These are phyloP conservation scores for Cladosporium cucumerinum DNA, from an alignment of 2,329 filamentous ascomycete genomes.

Conservation along the genomic window DNA sequence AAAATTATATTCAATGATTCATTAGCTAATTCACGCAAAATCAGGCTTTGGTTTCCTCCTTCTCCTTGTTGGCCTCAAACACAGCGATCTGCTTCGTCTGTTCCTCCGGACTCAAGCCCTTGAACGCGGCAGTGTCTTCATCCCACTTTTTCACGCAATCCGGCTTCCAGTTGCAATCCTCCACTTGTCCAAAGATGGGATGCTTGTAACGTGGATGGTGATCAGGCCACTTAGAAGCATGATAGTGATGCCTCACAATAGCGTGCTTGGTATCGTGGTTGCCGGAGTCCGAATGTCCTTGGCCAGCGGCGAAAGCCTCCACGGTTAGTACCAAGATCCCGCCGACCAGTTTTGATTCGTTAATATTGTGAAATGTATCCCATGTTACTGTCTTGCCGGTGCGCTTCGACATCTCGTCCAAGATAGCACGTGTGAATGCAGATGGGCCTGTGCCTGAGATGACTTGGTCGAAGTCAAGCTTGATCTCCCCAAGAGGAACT, in stretches of 20 bases:
- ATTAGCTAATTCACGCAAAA: neutral
- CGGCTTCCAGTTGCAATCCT: constrained; percentile 66
- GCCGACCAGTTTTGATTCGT: constrained; percentile 63
- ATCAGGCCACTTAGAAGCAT: constrained; percentile 69
- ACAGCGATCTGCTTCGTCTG: constrained; percentile 34
- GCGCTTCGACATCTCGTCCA: constrained; percentile 59
- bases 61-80: neutral
- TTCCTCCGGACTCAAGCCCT: constrained; percentile 55
- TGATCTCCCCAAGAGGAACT: constrained; percentile 57
- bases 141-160: constrained; percentile 66
- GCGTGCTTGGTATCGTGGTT: constrained; percentile 65
- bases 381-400: constrained; percentile 53
- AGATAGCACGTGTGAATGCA: constrained; percentile 63
- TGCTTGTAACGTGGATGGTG: constrained; percentile 65
- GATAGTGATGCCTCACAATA: constrained; percentile 71
- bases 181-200: constrained; percentile 66
- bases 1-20: neutral
- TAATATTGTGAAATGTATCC: constrained; percentile 63
- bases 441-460: constrained; percentile 71
- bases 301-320: constrained; percentile 69
- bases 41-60: neutral
- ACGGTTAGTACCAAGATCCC: constrained; percentile 66
- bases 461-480: constrained; percentile 68
- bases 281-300: constrained; percentile 69
- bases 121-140: constrained; percentile 59